These are phyloP conservation scores for Agrocybe praecox DNA, from an alignment of 768 basidiomycete species.

Conservation along the genomic window DNA sequence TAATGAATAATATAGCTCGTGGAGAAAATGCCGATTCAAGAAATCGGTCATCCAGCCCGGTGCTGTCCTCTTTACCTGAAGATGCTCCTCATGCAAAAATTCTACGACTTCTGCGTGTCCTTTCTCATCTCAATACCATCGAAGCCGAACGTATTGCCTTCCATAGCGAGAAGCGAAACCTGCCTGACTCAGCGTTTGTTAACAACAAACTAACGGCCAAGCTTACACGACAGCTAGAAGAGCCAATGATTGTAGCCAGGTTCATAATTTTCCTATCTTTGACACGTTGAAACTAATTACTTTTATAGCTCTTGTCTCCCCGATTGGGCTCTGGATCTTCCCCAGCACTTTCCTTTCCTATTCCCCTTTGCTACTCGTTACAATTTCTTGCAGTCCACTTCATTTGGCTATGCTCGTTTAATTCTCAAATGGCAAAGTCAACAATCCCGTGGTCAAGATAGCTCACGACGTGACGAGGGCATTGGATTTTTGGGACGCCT, in stretches of 20 bases:
- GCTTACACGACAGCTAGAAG: constrained; percentile 94
- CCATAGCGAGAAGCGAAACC: constrained; percentile 51
- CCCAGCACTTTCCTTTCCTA: constrained; percentile 96
- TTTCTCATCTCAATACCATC: constrained; percentile 81
- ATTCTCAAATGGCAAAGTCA: constrained; percentile 96
- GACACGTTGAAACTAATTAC: constrained; percentile 1
- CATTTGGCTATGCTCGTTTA: constrained; percentile 95
- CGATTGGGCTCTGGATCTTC: constrained; percentile 95
- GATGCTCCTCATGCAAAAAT: constrained; percentile 90
- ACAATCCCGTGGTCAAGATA: constrained; percentile 77
- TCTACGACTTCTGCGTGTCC: constrained; percentile 82
- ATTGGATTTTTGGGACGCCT: constrained; percentile 91
- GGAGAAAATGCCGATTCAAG: constrained; percentile 47
- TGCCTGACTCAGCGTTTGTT: constrained; percentile 86
- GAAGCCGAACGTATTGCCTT: constrained; percentile 63
- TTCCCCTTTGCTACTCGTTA: constrained; percentile 99
- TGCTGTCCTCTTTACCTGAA: constrained; percentile 79
- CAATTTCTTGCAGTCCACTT: constrained; percentile 95
- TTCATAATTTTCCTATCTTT: constrained; percentile 32
- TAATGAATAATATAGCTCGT: constrained; percentile 27
- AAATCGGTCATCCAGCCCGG: constrained; percentile 64
- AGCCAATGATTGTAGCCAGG: constrained; percentile 99
- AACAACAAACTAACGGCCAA: constrained; percentile 99
- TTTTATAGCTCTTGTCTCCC: constrained; percentile 84
- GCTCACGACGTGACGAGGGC: constrained; percentile 83